Base-by-base conservation (phyloP, 208 protist genomes). In the Crithidia brevicula region DNA sequence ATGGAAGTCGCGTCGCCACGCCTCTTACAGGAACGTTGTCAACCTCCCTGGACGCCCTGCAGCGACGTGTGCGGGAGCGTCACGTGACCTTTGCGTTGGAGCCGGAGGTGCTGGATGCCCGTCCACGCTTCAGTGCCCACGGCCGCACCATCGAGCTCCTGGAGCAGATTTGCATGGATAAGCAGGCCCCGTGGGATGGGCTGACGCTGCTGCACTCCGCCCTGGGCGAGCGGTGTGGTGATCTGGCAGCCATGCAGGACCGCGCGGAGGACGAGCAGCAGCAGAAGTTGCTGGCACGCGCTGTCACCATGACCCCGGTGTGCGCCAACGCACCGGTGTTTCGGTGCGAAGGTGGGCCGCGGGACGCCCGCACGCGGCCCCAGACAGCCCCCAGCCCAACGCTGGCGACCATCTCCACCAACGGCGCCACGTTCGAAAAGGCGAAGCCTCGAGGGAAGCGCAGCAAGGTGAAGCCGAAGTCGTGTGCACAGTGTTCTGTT, bases 51-150 rank as follows among this genome's bases (percentile, higher is more conserved):
- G 22, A 65, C 22, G 50, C 54, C 4, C 65, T 38, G 47, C 33
- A 42, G 47, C 67, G 58, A 0, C 47, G 43, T 22, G 10, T 10
- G 50, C 46, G 40, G 4, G 51, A 67, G 43, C 59, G 69, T 13
- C 69, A 74, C 49, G 60, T 74, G 30, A 74, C 69, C 25, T 74
- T 74, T 16, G 69, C 69, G 43, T 15, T 74, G 49, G 60, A 74
- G 52, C 69, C 69, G 18, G 69, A 74, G 51, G 58, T 74, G 33
- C 60, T 74, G 18, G 69, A 74, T 25, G 52, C 60, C 7, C 69
- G 69, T 10, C 59, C 69, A 4, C 69, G 60, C 20, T 54, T 67
- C 52, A 68, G 60, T 23, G 40, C 69, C 7, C 45, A 68, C 42
- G 38, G 69, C 33, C 69, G 69, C 51, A 74, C 60, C 18, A 46